Percentiles rank a stretch among this genome's conserved stretches.
Evolutionary conservation across 345 rosid genomes (phyloP).

Genomic region (Syzygium aromaticum): DNA sequence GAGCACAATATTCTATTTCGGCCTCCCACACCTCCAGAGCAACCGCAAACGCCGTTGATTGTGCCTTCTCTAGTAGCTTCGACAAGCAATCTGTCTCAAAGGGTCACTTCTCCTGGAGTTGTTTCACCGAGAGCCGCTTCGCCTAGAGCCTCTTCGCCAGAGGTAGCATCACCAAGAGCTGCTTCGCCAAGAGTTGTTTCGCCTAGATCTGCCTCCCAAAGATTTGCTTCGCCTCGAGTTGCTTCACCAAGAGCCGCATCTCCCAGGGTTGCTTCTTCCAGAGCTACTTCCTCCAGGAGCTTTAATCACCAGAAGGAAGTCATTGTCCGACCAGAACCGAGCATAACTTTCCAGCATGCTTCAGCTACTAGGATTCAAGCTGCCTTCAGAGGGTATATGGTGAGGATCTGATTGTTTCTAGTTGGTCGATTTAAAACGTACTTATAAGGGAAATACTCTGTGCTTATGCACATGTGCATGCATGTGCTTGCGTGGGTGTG

Average conservation of each 20-base stretch:
- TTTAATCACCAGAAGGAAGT: constrained; percentile 33
- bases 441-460: background rate
- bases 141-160: constrained; percentile 36
- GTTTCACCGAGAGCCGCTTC: constrained; percentile 28
- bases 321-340: constrained; percentile 58
- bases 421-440: background rate
- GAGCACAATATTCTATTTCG: constrained; percentile 63
- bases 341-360: constrained; percentile 42
- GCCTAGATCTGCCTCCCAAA: constrained; percentile 16
- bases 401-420: constrained; percentile 24
- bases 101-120: constrained; percentile 33
- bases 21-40: constrained; percentile 62
- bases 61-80: constrained; percentile 34
- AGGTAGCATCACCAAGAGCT: constrained; percentile 43
- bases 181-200: constrained; percentile 43
- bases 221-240: constrained; percentile 17
- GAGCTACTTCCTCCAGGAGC: constrained; percentile 37
- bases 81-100: constrained; percentile 38
- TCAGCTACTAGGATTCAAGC: constrained; percentile 86
- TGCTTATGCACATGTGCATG: background rate
- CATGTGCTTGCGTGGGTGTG: background rate
- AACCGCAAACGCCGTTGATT: constrained; percentile 11
- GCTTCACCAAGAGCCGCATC: constrained; percentile 49
- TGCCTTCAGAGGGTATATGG: constrained; percentile 79
- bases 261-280: constrained; percentile 42